Evolutionary conservation across 164 flowering plant genomes (phyloP).

Genomic region (Berberis thunbergii): DNA sequence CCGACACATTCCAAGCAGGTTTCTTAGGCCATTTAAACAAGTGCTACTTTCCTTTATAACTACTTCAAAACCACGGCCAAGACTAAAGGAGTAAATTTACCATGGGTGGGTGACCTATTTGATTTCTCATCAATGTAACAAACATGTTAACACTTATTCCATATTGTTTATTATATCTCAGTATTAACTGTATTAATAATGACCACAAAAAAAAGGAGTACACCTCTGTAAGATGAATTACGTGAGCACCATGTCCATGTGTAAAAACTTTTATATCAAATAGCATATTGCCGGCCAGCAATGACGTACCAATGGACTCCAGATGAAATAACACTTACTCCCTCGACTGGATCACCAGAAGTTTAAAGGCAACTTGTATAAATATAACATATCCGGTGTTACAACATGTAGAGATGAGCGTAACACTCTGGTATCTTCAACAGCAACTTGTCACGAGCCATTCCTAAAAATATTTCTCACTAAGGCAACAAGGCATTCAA

Average conservation of each 20-base stretch:
- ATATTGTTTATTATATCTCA: neutral
- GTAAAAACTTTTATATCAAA: slow-evolving; percentile 63
- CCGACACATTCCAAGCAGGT: too few relatives aligned
- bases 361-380: slow-evolving; percentile 52
- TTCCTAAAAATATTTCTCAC: too few relatives aligned
- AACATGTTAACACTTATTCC: neutral
- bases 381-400: slow-evolving; percentile 47
- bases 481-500: too few relatives aligned
- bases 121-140: neutral
- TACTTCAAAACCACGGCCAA: too few relatives aligned
- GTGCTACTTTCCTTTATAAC: too few relatives aligned
- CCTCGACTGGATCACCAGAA: slow-evolving; percentile 51
- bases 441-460: too few relatives aligned
- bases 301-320: slow-evolving; percentile 56
- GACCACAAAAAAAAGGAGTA: neutral
- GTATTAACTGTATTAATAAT: neutral
- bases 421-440: slow-evolving; percentile 85
- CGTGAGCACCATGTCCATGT: slow-evolving; percentile 43
- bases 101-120: too few relatives aligned
- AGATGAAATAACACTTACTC: slow-evolving; percentile 36
- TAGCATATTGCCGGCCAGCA: slow-evolving; percentile 54
- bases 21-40: too few relatives aligned
- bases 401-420: slow-evolving; percentile 76
- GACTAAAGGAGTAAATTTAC: too few relatives aligned
- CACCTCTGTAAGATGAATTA: slow-evolving; percentile 75